phyloP scores from a whole-genome alignment of 768 basidiomycete genomes.

The Amanita polypyramis region DNA sequence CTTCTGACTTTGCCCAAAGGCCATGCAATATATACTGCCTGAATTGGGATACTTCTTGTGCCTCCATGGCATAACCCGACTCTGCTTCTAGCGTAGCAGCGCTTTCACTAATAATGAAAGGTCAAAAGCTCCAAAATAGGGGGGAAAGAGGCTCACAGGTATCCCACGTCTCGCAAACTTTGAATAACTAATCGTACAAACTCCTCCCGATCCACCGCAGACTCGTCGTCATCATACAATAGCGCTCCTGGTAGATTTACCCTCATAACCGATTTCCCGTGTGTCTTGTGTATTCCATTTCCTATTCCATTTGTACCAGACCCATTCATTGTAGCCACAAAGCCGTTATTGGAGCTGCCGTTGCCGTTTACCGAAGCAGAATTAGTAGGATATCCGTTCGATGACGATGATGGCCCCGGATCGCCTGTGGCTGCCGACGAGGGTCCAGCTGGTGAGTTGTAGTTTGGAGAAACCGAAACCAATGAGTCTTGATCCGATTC shows the following conservation, averaged over 20 bases:
- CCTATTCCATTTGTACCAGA: constrained; percentile 28
- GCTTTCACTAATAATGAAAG: constrained; percentile 51
- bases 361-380: constrained; percentile 34
- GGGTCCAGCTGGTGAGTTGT: constrained; percentile 14
- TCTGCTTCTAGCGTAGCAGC: constrained; percentile 85
- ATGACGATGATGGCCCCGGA: constrained; percentile 11
- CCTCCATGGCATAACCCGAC: constrained; percentile 84
- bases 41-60: constrained; percentile 68
- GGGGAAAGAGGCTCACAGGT: constrained; percentile 36
- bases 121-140: background rate
- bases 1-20: constrained; percentile 72
- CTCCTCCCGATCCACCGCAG: constrained; percentile 77
- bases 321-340: constrained; percentile 14
- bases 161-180: constrained; percentile 82
- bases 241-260: constrained; percentile 64
- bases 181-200: constrained; percentile 85
- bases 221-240: constrained; percentile 74
- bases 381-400: constrained; percentile 19
- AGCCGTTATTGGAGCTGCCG: constrained; percentile 26
- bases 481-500: constrained; percentile 38
- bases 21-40: constrained; percentile 72
- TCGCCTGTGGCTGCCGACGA: constrained; percentile 6
- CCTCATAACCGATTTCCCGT: constrained; percentile 41
- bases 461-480: constrained; percentile 34
- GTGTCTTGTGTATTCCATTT: constrained; percentile 39